Evolutionary conservation across 2,329 filamentous ascomycete species (phyloP), one percentile per base, ranked within the genome.

Genomic region (Pseudogymnoascus sp.): DNA sequence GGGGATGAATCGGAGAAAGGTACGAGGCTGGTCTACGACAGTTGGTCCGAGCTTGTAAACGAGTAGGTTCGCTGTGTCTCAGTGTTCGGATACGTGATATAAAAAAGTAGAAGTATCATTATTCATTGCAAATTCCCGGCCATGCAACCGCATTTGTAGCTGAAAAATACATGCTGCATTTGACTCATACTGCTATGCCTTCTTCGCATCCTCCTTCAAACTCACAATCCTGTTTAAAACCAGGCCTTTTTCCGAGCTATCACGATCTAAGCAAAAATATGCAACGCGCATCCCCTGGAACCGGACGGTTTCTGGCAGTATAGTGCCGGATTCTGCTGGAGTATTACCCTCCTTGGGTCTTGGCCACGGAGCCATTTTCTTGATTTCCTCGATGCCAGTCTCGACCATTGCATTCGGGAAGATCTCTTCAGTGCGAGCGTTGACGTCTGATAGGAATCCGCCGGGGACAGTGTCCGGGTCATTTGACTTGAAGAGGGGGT

Each of bases 141-240:
- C 21, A 21, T 21, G 21, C 21, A 3, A 21, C 21, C 21, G 21
- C 21, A 21, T 21, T 21, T 21, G 21, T 21, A 21, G 2, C 21
- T 21, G 4, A 21, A 21, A 21, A 21, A 21, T 21, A 21, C 21
- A 3, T 21, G 21, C 21, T 4, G 4, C 4, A 4, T 21, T 21
- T 21, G 21, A 21, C 21, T 21, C 21, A 21, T 21, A 4, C 21
- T 21, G 21, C 21, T 21, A 21, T 21, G 21, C 21, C 21, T 91
- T 92, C 62, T 85, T 85, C 15, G 83, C 78, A 71, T 95, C 90
- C 75, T 96, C 92, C 78, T 96, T 96, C 71, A 97, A 75, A 58
- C 88, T 90, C 21, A 97, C 92, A 70, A 97, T 97, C 60, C 91
- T 83, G 77, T 97, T 97, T 33, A 97, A 77, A 52, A 97, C 83